Evolutionary conservation across 2,329 filamentous ascomycete genomes (phyloP).

Genomic region (Gnomoniopsis sp.): DNA sequence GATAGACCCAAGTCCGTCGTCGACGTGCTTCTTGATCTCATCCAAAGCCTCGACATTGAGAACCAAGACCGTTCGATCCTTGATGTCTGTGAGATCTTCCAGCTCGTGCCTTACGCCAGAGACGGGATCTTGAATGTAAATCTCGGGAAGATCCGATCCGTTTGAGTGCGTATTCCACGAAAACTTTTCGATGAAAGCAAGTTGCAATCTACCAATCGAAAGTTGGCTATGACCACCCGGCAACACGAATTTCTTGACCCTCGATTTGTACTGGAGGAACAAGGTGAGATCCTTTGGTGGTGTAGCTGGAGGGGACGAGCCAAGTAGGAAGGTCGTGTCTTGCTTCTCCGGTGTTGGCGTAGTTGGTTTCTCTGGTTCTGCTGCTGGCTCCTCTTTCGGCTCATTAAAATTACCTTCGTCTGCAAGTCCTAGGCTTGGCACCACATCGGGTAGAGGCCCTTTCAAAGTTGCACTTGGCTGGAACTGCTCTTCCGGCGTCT

Average conservation of each 20-base stretch:
- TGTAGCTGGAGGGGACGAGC: constrained; percentile 63
- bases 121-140: constrained; percentile 94
- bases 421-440: constrained; percentile 33
- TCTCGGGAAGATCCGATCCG: constrained; percentile 88
- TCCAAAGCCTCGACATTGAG: constrained; percentile 90
- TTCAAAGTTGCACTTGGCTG: constrained; percentile 56
- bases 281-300: constrained; percentile 84
- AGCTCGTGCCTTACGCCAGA: constrained; percentile 96
- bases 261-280: constrained; percentile 94
- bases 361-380: constrained; percentile 15
- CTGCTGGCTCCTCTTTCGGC: constrained; percentile 19
- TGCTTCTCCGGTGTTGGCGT: constrained; percentile 41
- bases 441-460: constrained; percentile 50
- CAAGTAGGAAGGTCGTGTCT: constrained; percentile 53
- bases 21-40: constrained; percentile 94
- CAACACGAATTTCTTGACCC: constrained; percentile 93
- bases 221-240: constrained; percentile 80
- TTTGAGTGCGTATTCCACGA: constrained; percentile 98
- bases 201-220: constrained; percentile 81
- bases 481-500: constrained; percentile 66
- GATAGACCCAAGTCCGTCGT: constrained; percentile 81
- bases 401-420: constrained; percentile 27
- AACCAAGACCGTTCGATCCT: constrained; percentile 91
- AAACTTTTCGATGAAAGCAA: constrained; percentile 98
- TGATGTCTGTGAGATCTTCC: constrained; percentile 89